These are phyloP conservation scores for Cercis canadensis DNA, from an alignment of 306 rosid genomes.

Conservation along the genomic window DNA sequence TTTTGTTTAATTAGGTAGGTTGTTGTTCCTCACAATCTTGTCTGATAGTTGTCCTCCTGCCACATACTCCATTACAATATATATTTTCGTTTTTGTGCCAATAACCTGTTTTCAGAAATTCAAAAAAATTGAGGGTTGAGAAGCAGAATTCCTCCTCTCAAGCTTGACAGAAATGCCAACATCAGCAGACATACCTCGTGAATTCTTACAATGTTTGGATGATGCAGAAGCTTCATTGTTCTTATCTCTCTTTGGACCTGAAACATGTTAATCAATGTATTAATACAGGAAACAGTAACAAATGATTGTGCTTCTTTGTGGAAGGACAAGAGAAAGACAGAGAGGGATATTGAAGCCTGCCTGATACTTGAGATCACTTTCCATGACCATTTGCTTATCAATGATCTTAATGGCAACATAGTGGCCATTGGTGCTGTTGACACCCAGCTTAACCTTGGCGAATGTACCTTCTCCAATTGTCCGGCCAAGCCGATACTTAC, in stretches of 20 bases:
- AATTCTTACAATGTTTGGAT: conserved; percentile 76
- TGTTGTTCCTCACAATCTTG: conserved; percentile 63
- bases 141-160: background rate
- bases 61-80: conserved; percentile 77
- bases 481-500: conserved; percentile 64
- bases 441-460: conserved; percentile 78
- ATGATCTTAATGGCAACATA: conserved; percentile 73
- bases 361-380: conserved; percentile 68
- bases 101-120: conserved; percentile 53
- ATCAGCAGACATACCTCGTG: conserved; percentile 56
- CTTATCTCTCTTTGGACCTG: conserved; percentile 88
- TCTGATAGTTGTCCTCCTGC: conserved; percentile 77
- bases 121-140: conserved; percentile 7
- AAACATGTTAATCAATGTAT: conserved; percentile 25
- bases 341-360: conserved; percentile 35
- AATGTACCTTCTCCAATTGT: conserved; percentile 84
- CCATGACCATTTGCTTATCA: conserved; percentile 72
- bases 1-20: background rate
- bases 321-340: conserved; percentile 2
- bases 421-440: conserved; percentile 50
- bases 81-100: conserved; percentile 78
- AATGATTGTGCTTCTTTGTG: background rate
- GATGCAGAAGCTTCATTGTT: conserved; percentile 79
- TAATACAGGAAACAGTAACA: conserved; percentile 1
- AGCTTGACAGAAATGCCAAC: background rate